Conservation (phyloP, 2,329 filamentous ascomycete species). For the Coleophoma crateriformis region DNA sequence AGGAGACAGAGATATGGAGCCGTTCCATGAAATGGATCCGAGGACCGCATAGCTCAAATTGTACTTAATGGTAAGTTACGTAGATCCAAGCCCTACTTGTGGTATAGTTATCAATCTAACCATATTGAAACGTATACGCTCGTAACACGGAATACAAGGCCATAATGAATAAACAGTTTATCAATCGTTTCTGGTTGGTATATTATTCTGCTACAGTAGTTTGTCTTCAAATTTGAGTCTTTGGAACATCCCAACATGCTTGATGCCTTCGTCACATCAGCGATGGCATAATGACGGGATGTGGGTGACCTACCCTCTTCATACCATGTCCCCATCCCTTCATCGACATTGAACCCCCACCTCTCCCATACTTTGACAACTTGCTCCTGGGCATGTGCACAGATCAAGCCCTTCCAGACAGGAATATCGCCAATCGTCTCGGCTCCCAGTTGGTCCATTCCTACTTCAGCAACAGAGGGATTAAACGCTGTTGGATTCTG, state of each 20-base stretch:
- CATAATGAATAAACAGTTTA: too few relatives aligned
- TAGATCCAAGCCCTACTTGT: too few relatives aligned
- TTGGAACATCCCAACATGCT: not conserved
- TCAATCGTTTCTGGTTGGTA: not conserved
- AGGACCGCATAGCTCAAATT: too few relatives aligned
- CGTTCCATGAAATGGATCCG: too few relatives aligned
- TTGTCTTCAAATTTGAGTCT: not conserved
- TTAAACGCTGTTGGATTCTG: conserved; percentile 53
- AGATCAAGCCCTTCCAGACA: conserved; percentile 68
- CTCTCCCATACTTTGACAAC: conserved; percentile 61
- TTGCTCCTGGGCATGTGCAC: conserved; percentile 71
- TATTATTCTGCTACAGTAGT: not conserved
- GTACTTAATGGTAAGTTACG: too few relatives aligned
- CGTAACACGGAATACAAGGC: too few relatives aligned
- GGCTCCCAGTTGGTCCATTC: conserved; percentile 37
- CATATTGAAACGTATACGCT: too few relatives aligned
- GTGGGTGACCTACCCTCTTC: conserved; percentile 57
- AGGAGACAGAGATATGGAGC: too few relatives aligned
- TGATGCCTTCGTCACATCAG: conserved; percentile 72
- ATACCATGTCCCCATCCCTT: conserved; percentile 69
- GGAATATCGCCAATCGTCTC: conserved; percentile 36
- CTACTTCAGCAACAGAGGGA: conserved; percentile 32
- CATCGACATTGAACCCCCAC: conserved; percentile 70
- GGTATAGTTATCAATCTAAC: too few relatives aligned
- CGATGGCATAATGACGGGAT: too few relatives aligned